These are phyloP conservation scores for Nothophoma quercina DNA, from an alignment of 2,329 filamentous ascomycete species.

Conservation along the genomic window DNA sequence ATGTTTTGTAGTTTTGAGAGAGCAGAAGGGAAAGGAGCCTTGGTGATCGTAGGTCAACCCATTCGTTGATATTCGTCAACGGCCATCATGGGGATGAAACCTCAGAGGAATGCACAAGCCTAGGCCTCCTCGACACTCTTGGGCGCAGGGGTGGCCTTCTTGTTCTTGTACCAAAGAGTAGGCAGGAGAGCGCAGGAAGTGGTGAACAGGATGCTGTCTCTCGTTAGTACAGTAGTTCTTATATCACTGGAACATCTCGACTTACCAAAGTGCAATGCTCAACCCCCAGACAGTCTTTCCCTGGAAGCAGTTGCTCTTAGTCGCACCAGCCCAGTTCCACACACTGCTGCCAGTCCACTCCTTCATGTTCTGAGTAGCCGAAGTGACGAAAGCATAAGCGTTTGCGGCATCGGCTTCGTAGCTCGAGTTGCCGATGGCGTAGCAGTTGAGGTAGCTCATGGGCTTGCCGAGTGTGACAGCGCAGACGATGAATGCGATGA, in stretches of 20 bases:
- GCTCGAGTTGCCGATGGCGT: slow-evolving; percentile 58
- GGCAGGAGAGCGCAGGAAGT: slow-evolving; percentile 56
- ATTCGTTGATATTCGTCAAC: too few species aligned
- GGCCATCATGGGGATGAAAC: slow-evolving; percentile 14
- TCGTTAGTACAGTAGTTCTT: slow-evolving; percentile 16
- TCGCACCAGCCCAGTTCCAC: slow-evolving; percentile 67
- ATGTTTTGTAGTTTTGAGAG: slow-evolving; percentile 12
- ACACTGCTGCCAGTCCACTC: slow-evolving; percentile 54
- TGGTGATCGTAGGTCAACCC: too few species aligned
- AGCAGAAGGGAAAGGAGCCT: not conserved
- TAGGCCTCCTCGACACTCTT: slow-evolving; percentile 46
- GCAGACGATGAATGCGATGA: slow-evolving; percentile 80
- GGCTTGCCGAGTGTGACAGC: slow-evolving; percentile 81
- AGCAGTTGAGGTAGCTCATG: slow-evolving; percentile 79
- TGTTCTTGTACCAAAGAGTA: slow-evolving; percentile 59
- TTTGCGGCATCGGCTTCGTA: slow-evolving; percentile 55
- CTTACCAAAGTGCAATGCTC: slow-evolving; percentile 76
- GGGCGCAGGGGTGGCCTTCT: slow-evolving; percentile 50
- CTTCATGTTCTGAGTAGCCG: slow-evolving; percentile 61
- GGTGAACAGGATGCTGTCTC: slow-evolving; percentile 54
- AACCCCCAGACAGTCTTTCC: slow-evolving; percentile 90
- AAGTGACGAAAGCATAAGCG: slow-evolving; percentile 62
- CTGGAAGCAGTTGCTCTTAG: slow-evolving; percentile 75
- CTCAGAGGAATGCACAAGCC: not conserved
- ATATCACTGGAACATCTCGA: slow-evolving; percentile 12